Percentiles rank a stretch among this genome's conserved stretches.
Evolutionary conservation across 2,329 filamentous ascomycete genomes (phyloP).

Genomic region (Aspergillus sp.): DNA sequence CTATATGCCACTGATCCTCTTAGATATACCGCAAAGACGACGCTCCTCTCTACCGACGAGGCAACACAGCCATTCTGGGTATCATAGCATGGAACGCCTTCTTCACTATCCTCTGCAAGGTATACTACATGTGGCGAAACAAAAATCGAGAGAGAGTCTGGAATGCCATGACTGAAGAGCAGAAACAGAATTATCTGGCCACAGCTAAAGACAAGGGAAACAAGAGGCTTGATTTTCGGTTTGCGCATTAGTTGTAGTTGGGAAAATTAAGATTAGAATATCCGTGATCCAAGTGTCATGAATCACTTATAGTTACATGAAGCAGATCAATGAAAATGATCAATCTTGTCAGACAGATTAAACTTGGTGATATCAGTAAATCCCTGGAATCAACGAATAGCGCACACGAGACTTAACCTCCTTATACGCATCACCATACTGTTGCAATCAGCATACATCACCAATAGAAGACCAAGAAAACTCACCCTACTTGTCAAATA

Average conservation of each 20-base stretch:
- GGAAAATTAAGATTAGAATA: too few species aligned
- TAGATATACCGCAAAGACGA: constrained; percentile 52
- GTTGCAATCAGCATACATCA: not conserved
- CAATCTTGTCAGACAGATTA: too few species aligned
- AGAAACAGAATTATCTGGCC: constrained; percentile 42
- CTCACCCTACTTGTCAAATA: constrained; percentile 40
- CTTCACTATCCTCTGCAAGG: constrained; percentile 38
- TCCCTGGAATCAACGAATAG: constrained; percentile 7
- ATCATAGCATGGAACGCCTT: constrained; percentile 45
- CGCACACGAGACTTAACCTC: constrained; percentile 3
- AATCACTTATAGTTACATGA: too few species aligned
- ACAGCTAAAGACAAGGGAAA: constrained; percentile 42
- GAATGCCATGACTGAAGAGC: constrained; percentile 20
- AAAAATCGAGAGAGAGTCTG: constrained; percentile 36
- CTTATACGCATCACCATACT: constrained; percentile 9
- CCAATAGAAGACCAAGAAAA: not conserved
- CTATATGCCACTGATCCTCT: too few species aligned
- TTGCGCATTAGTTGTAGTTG: constrained; percentile 8
- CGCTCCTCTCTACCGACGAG: constrained; percentile 48
- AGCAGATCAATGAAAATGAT: too few species aligned
- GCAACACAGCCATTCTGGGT: constrained; percentile 49
- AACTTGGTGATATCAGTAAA: constrained; percentile 1
- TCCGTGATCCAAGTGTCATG: too few species aligned
- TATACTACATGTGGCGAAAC: constrained; percentile 24
- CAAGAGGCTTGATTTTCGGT: constrained; percentile 23